Percentiles rank a stretch among this genome's conserved stretches.
Conservation (phyloP, 805 yeast species). For the Ogataea ramenticola region DNA sequence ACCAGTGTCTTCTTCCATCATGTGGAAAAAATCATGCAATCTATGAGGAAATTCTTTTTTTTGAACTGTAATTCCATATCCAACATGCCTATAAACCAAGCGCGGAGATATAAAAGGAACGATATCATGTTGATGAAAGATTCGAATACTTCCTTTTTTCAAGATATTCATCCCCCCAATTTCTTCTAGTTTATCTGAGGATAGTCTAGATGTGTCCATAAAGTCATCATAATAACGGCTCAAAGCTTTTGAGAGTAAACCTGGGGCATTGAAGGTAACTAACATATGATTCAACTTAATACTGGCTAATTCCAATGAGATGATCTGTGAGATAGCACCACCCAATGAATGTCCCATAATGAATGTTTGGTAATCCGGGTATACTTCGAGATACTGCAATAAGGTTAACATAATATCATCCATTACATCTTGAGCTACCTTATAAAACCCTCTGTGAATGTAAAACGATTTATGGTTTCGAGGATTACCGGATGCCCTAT, state of each 20-base stretch:
- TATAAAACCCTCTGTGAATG: slow-evolving; percentile 13
- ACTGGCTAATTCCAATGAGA: slow-evolving; percentile 55
- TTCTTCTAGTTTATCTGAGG: not conserved
- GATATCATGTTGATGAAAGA: slow-evolving; percentile 11
- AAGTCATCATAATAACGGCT: slow-evolving; percentile 5
- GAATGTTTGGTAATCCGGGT: slow-evolving; percentile 28
- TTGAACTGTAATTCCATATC: slow-evolving; percentile 5
- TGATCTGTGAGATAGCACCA: slow-evolving; percentile 57
- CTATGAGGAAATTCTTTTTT: slow-evolving; percentile 11
- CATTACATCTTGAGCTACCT: slow-evolving; percentile 6
- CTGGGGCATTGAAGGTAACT: slow-evolving; percentile 13
- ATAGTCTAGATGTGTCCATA: not conserved
- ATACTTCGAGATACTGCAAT: slow-evolving; percentile 11
- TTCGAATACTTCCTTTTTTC: slow-evolving; percentile 6
- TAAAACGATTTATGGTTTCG: slow-evolving; percentile 1
- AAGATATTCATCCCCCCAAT: not conserved
- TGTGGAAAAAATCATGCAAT: slow-evolving; percentile 1
- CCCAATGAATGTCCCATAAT: slow-evolving; percentile 44
- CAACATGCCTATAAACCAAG: slow-evolving; percentile 11
- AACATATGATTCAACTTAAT: slow-evolving; percentile 29
- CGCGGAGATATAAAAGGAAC: slow-evolving; percentile 13
- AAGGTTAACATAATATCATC: slow-evolving; percentile 6
- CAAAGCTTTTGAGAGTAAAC: slow-evolving; percentile 11
- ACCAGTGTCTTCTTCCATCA: not conserved
- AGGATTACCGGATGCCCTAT: no score